Evolutionary conservation across 768 basidiomycete genomes (phyloP).

Genomic region (Zangia roseola): DNA sequence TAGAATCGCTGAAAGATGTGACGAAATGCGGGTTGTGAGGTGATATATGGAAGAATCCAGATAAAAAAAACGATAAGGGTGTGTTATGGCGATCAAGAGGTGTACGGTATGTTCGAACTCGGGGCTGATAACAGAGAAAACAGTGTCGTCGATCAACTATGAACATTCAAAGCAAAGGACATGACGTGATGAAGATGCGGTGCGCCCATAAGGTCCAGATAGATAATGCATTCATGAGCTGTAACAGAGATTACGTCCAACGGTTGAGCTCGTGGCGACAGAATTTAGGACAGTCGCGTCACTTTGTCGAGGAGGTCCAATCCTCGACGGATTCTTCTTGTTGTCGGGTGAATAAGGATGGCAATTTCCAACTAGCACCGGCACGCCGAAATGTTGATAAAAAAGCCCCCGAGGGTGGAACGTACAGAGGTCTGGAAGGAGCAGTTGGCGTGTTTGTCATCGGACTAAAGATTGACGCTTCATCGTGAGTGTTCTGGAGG

Average conservation of each 20-base stretch:
- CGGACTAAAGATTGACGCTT: constrained; percentile 29
- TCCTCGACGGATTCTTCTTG: constrained; percentile 32
- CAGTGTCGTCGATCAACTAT: constrained; percentile 14
- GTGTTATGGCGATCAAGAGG: neutral
- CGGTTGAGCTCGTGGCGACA: neutral
- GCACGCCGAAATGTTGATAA: constrained; percentile 52
- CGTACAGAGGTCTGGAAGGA: constrained; percentile 33
- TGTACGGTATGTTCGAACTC: neutral
- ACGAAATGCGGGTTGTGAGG: neutral
- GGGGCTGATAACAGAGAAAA: constrained; percentile 14
- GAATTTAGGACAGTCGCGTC: neutral
- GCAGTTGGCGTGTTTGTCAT: constrained; percentile 20
- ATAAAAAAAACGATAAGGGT: constrained; percentile 9
- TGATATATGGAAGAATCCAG: constrained; percentile 18
- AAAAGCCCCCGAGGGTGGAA: constrained; percentile 55
- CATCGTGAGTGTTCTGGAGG: constrained; percentile 13
- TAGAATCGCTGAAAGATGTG: neutral
- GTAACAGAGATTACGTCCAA: constrained; percentile 15
- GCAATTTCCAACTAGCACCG: constrained; percentile 51
- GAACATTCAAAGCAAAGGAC: constrained; percentile 25
- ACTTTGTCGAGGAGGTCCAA: constrained; percentile 26
- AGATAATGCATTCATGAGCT: constrained; percentile 2
- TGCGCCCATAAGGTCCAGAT: constrained; percentile 5
- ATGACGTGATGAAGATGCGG: constrained; percentile 8
- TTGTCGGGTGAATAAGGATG: constrained; percentile 13